These are phyloP conservation scores for Trichoderma brevicompactum DNA, from an alignment of 2,329 filamentous ascomycete genomes.

Conservation along the genomic window DNA sequence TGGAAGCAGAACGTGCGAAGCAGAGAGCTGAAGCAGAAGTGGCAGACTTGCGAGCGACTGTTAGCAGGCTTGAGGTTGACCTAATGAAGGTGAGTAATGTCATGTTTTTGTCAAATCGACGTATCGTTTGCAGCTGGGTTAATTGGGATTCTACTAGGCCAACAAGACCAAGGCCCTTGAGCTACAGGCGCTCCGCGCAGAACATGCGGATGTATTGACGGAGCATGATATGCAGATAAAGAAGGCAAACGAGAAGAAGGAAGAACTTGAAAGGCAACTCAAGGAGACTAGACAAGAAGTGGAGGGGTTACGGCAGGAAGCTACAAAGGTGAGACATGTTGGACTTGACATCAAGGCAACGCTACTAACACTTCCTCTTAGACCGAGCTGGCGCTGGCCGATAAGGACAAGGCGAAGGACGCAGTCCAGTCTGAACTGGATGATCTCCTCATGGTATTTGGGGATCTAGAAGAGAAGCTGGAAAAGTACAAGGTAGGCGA, in stretches of 20 bases:
- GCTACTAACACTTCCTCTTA: slow-evolving; percentile 30
- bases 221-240: slow-evolving; percentile 43
- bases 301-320: slow-evolving; percentile 35
- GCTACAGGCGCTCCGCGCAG: slow-evolving; percentile 56
- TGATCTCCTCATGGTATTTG: slow-evolving; percentile 80
- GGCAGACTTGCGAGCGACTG: slow-evolving; percentile 64
- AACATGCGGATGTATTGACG: slow-evolving; percentile 41
- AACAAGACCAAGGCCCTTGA: slow-evolving; percentile 65
- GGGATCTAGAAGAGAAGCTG: slow-evolving; percentile 77
- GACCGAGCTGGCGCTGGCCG: slow-evolving; percentile 39
- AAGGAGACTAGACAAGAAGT: slow-evolving; percentile 32
- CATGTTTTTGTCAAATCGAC: not conserved
- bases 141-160: slow-evolving; percentile 45
- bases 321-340: slow-evolving; percentile 35
- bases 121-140: not conserved
- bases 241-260: slow-evolving; percentile 35
- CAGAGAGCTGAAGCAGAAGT: slow-evolving; percentile 62
- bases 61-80: slow-evolving; percentile 65
- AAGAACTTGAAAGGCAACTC: slow-evolving; percentile 38
- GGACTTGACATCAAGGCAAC: not conserved
- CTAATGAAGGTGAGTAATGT: slow-evolving; percentile 57
- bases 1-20: slow-evolving; percentile 54
- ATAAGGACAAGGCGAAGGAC: slow-evolving; percentile 65
- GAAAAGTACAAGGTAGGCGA: slow-evolving; percentile 70
- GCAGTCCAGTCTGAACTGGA: slow-evolving; percentile 74